Conservation (phyloP, 768 basidiomycete species). For the Leccinellum luteum region DNA sequence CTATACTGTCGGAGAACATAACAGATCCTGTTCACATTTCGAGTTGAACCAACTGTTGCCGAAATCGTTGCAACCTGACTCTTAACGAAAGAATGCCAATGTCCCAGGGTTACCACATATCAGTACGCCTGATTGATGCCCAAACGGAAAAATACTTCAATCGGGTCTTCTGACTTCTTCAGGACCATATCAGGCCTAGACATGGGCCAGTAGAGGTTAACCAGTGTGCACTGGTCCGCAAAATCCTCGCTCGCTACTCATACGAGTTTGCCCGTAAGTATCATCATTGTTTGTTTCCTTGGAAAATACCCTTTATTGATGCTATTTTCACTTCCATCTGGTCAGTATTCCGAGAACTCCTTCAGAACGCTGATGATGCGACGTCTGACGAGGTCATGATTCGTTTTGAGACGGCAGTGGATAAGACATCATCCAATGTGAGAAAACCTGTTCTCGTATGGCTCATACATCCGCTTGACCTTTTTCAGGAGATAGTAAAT, state of each 20-base stretch:
- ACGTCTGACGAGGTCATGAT: constrained; percentile 72
- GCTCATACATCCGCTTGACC: neutral
- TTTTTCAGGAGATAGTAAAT: constrained; percentile 23
- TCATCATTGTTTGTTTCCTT: neutral
- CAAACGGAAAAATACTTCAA: too few relatives aligned
- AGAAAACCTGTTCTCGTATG: constrained; percentile 24
- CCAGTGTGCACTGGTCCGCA: constrained; percentile 89
- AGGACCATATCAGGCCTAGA: too few relatives aligned
- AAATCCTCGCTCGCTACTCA: constrained; percentile 90
- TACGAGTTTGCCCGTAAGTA: constrained; percentile 77
- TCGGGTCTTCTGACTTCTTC: too few relatives aligned
- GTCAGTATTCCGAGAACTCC: constrained; percentile 48
- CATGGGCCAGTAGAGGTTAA: constrained; percentile 48
- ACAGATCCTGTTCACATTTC: too few relatives aligned
- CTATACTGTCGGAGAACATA: too few relatives aligned
- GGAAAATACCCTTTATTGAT: neutral
- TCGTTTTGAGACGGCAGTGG: constrained; percentile 62
- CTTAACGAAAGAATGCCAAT: too few relatives aligned
- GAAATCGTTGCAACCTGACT: too few relatives aligned
- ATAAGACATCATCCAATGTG: too few relatives aligned
- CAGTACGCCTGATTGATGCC: too few relatives aligned
- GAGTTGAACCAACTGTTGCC: too few relatives aligned
- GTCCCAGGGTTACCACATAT: too few relatives aligned
- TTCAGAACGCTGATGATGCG: neutral
- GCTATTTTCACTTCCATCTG: constrained; percentile 35